Conservation (phyloP, 2,329 filamentous ascomycete species). For the Paramyrothecium roridum region DNA sequence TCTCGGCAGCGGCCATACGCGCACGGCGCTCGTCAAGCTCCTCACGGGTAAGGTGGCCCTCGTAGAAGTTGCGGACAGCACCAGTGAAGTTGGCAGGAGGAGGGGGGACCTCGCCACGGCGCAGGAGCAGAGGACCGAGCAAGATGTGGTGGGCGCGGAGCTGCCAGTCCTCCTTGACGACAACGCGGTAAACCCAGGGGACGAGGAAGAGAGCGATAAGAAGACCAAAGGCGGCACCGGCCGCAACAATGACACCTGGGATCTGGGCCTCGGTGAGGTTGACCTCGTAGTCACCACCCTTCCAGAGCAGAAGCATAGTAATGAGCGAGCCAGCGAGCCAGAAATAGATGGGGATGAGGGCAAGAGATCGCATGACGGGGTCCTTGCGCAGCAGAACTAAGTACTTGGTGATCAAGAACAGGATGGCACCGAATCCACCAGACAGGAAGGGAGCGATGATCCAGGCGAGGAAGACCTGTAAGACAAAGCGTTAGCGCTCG, state of each 20-base stretch:
- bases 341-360: slow-evolving; percentile 55
- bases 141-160: slow-evolving; percentile 53
- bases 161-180: slow-evolving; percentile 60
- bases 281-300: slow-evolving; percentile 41
- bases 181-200: slow-evolving; percentile 55
- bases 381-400: slow-evolving; percentile 50
- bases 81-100: slow-evolving; percentile 33
- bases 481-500: slow-evolving; percentile 33
- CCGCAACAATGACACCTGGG: slow-evolving; percentile 51
- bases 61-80: neutral
- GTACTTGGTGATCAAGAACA: slow-evolving; percentile 57
- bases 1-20: slow-evolving; percentile 7
- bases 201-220: slow-evolving; percentile 52
- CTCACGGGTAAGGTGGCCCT: neutral
- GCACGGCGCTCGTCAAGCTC: neutral
- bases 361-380: slow-evolving; percentile 50
- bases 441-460: slow-evolving; percentile 56
- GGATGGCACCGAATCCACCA: slow-evolving; percentile 47
- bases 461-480: slow-evolving; percentile 57
- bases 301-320: slow-evolving; percentile 60
- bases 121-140: slow-evolving; percentile 50
- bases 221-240: slow-evolving; percentile 37
- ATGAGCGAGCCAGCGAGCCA: slow-evolving; percentile 51
- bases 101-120: slow-evolving; percentile 34
- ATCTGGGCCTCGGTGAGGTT: slow-evolving; percentile 48